A percentile compares a stretch with the other conserved stretches of the same genome.
Evolutionary conservation across 2,329 filamentous ascomycete genomes (phyloP).

Genomic region (Pyrenochaeta sp.): DNA sequence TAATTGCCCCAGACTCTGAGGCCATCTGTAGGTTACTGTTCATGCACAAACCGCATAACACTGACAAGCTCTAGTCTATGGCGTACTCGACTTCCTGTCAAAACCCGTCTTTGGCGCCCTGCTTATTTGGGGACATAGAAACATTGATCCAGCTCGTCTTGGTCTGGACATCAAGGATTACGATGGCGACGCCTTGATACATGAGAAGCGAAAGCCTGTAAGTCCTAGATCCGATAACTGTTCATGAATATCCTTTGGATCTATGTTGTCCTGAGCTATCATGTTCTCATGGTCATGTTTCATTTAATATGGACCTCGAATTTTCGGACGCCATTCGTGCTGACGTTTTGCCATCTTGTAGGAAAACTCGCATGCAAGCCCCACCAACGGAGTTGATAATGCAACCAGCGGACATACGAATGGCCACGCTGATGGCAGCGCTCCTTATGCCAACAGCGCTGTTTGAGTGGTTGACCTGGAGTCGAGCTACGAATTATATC

Average conservation of each 20-base stretch:
- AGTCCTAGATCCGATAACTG: neutral
- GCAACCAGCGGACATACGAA: neutral
- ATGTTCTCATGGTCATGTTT: neutral
- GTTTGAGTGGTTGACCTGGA: neutral
- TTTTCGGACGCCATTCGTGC: neutral
- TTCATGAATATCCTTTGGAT: too few relatives aligned
- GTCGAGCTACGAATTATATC: neutral
- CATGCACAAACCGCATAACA: neutral
- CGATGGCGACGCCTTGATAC: conserved; percentile 45
- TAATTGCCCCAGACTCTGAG: conserved; percentile 72
- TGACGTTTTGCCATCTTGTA: neutral
- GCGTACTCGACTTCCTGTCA: conserved; percentile 70
- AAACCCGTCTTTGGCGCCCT: conserved; percentile 71
- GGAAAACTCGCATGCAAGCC: neutral
- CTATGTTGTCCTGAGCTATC: too few relatives aligned
- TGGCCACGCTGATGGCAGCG: conserved; percentile 3
- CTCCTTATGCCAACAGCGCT: neutral
- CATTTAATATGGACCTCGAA: neutral
- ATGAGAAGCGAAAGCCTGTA: conserved; percentile 30
- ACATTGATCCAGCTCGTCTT: conserved; percentile 66
- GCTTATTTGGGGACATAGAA: conserved; percentile 69
- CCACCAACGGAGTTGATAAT: neutral
- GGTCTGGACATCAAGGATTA: conserved; percentile 63
- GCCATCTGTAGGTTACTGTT: conserved; percentile 56
- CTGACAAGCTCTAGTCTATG: conserved; percentile 59